Conservation (phyloP, 345 rosid species). For the Excoecaria agallocha region DNA sequence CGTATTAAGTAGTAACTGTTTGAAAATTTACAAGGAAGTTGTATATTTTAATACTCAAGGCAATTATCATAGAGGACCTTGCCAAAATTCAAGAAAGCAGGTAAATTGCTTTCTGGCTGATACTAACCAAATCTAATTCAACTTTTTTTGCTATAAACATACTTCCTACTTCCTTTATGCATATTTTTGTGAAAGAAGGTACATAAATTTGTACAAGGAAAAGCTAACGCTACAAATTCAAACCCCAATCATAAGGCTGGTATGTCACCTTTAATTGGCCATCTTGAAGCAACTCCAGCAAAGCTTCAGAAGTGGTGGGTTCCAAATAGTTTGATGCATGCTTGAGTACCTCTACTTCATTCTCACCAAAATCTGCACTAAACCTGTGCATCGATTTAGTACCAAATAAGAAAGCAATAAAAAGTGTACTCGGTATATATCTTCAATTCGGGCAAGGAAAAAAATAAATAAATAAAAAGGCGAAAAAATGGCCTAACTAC, state of each 20-base stretch:
- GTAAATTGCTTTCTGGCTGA: background rate
- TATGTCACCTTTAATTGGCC: conserved; percentile 66
- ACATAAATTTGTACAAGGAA: conserved; percentile 6
- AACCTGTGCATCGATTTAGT: conserved; percentile 41
- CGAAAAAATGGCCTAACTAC: background rate
- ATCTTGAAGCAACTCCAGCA: conserved; percentile 59
- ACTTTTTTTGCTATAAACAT: too few species aligned
- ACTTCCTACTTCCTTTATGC: conserved; percentile 16
- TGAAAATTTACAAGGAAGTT: background rate
- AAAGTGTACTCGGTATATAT: background rate
- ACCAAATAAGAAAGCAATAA: background rate
- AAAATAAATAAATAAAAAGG: background rate
- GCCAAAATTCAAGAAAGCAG: background rate
- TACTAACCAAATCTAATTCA: too few species aligned
- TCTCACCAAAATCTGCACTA: conserved; percentile 68
- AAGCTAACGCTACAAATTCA: conserved; percentile 47
- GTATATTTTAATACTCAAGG: background rate
- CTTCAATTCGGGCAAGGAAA: background rate
- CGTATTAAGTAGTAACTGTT: background rate
- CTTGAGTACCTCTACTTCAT: conserved; percentile 65
- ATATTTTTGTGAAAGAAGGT: conserved; percentile 11
- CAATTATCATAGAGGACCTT: background rate
- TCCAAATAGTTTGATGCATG: conserved; percentile 75
- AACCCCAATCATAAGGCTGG: conserved; percentile 75
- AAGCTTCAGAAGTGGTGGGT: conserved; percentile 51